A percentile compares a stretch with the other conserved stretches of the same genome.
phyloP scores from a whole-genome alignment of 2,329 filamentous ascomycete genomes.

The Beauveria medogensis region DNA sequence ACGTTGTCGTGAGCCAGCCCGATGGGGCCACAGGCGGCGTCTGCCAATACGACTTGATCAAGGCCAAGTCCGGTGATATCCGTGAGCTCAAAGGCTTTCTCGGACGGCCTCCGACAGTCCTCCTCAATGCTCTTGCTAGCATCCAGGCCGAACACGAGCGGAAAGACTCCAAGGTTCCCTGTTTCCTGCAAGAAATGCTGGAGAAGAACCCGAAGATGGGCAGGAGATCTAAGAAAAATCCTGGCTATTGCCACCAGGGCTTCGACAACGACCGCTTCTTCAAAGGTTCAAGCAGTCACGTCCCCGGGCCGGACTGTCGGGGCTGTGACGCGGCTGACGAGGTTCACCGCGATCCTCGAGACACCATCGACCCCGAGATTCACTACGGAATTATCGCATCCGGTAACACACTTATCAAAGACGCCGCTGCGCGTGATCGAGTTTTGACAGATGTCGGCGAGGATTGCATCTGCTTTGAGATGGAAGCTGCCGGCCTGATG shows the following conservation, averaged over 20 bases:
- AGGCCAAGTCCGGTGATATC: slow-evolving; percentile 3
- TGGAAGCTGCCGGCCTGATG: slow-evolving; percentile 19
- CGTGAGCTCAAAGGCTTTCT: too few species aligned
- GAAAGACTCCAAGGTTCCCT: too few species aligned
- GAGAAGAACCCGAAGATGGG: too few species aligned
- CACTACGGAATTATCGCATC: slow-evolving; percentile 20
- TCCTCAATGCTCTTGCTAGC: too few species aligned
- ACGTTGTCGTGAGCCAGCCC: slow-evolving; percentile 20
- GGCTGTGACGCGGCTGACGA: neutral
- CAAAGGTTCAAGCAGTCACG: neutral
- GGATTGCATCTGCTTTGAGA: slow-evolving; percentile 19
- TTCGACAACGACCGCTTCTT: slow-evolving; percentile 15
- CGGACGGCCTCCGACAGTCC: too few species aligned
- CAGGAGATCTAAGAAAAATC: neutral
- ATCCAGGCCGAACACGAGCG: too few species aligned
- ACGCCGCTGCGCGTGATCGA: slow-evolving; percentile 11
- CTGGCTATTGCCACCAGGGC: slow-evolving; percentile 13
- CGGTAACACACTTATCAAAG: slow-evolving; percentile 16
- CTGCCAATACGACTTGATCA: slow-evolving; percentile 19
- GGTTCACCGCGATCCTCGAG: slow-evolving; percentile 1
- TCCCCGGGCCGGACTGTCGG: slow-evolving; percentile 1
- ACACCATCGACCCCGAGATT: slow-evolving; percentile 10
- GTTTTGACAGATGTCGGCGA: neutral
- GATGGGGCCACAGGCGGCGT: slow-evolving; percentile 14
- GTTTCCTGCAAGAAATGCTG: too few species aligned